Base-by-base conservation (phyloP, 108 stramenopile genomes). In the Mayamaea pseudoterrestris region DNA sequence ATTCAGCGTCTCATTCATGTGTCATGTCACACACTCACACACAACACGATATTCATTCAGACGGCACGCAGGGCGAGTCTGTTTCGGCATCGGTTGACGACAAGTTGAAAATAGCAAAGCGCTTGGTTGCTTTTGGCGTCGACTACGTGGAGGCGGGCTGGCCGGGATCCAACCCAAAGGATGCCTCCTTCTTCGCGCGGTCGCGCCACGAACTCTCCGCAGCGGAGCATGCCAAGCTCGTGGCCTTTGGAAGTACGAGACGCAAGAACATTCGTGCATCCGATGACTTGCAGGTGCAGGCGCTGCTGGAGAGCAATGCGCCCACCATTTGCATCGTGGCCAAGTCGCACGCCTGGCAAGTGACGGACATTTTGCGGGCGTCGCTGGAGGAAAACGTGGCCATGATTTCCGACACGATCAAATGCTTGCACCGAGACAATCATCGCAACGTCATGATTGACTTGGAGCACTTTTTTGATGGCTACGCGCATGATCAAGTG, bases 71-170 rank as follows among this genome's bases (percentile, higher is more conserved):
- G 58, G 85, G 85, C 53, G 91, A 93, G 62, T 76, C 77, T 20
- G 77, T 95, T 37, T 85, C 85, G 3, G 82, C 83, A 1, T 81
- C 84, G 0, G 90, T 87, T 39, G 75, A 82, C 32, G 94, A 93
- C 63, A 95, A 95, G 65, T 53, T 93, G 28, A 88, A 88, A 60
- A 93, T 95, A 52, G 53, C 80, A 26, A 34, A 41, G 20, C 63
- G 76, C 25, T 69, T 95, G n/a, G 65, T 76, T 0, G 27, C 39
- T 13, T 89, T 92, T 42, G 72, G 74, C 32, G 69, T 90, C 17
- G 90, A 93, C 50, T 91, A 65, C 62, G 84, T 95, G 44, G 91
- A 95, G 63, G 90, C 90, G 3, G 94, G 94, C 12, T 95, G 90
- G 90, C 94, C 94, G 0, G 91, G 91, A 32, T 73, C 72, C 30